A percentile compares a stretch with the other conserved stretches of the same genome.
Conservation (phyloP, 179 eudicot genomes). For the Carnegiea gigantea region DNA sequence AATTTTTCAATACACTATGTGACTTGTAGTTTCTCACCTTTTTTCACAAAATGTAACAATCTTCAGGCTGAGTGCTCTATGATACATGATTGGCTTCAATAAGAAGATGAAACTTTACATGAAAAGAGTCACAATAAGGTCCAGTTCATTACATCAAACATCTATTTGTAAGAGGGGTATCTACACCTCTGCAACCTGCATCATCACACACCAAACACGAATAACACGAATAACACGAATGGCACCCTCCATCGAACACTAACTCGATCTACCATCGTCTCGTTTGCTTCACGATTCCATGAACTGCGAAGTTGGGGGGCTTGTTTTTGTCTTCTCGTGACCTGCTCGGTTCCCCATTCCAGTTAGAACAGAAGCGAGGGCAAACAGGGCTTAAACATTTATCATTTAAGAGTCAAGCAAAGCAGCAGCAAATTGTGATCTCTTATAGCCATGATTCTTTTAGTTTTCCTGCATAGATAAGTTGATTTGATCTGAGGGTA, state of each 20-base stretch:
- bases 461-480: too few species aligned
- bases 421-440: not conserved
- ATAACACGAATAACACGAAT: slow-evolving; percentile 1
- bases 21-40: not conserved
- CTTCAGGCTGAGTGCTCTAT: not conserved
- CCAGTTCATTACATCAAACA: slow-evolving; percentile 3
- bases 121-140: not conserved
- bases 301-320: slow-evolving; percentile 66
- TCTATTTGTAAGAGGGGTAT: slow-evolving; percentile 2
- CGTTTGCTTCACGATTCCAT: slow-evolving; percentile 63
- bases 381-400: not conserved
- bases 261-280: not conserved
- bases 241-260: not conserved
- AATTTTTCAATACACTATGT: not conserved
- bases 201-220: slow-evolving; percentile 8
- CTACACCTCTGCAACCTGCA: too few species aligned
- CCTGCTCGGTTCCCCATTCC: slow-evolving; percentile 38
- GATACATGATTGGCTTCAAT: slow-evolving; percentile 18
- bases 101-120: slow-evolving; percentile 30
- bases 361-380: not conserved
- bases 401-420: not conserved
- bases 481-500: too few species aligned
- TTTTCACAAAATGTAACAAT: not conserved
- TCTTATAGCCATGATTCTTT: not conserved
- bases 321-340: slow-evolving; percentile 60